These are phyloP conservation scores for Nemania sp. DNA, from an alignment of 2,329 filamentous ascomycete species.

Conservation along the genomic window DNA sequence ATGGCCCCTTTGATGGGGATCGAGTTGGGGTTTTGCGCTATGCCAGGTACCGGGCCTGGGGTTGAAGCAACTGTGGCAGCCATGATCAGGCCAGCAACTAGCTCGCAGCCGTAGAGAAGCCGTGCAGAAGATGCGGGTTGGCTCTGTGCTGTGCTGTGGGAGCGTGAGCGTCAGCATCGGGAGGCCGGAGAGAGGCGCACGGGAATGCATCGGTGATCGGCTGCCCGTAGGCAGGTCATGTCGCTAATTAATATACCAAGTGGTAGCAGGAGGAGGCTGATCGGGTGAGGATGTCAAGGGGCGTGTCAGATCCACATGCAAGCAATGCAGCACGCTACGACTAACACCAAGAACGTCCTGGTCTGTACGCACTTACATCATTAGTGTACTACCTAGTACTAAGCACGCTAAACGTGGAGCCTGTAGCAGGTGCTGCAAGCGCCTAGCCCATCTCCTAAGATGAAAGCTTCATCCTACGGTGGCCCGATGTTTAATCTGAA, in stretches of 20 bases:
- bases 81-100: slow-evolving; percentile 33
- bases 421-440: too few species aligned
- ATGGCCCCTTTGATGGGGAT: slow-evolving; percentile 27
- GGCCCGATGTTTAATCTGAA: too few species aligned
- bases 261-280: slow-evolving; percentile 13
- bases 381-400: too few species aligned
- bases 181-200: slow-evolving; percentile 16
- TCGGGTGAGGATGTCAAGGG: slow-evolving; percentile 14
- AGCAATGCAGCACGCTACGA: slow-evolving; percentile 15
- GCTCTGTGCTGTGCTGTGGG: slow-evolving; percentile 20
- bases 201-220: slow-evolving; percentile 18
- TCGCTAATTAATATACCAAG: neutral
- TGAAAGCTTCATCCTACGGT: too few species aligned
- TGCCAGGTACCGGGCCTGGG: slow-evolving; percentile 29
- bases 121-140: slow-evolving; percentile 12
- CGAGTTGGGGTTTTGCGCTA: slow-evolving; percentile 31
- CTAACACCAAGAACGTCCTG: slow-evolving; percentile 11
- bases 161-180: slow-evolving; percentile 25
- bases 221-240: slow-evolving; percentile 1
- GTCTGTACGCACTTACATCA: neutral
- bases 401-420: too few species aligned
- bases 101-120: slow-evolving; percentile 12
- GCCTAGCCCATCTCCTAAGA: too few species aligned
- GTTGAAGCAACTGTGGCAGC: slow-evolving; percentile 40
- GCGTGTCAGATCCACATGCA: slow-evolving; percentile 25